Base-by-base conservation (phyloP, 495 filamentous ascomycete genomes). In the Lasiosphaeris hirsuta region DNA sequence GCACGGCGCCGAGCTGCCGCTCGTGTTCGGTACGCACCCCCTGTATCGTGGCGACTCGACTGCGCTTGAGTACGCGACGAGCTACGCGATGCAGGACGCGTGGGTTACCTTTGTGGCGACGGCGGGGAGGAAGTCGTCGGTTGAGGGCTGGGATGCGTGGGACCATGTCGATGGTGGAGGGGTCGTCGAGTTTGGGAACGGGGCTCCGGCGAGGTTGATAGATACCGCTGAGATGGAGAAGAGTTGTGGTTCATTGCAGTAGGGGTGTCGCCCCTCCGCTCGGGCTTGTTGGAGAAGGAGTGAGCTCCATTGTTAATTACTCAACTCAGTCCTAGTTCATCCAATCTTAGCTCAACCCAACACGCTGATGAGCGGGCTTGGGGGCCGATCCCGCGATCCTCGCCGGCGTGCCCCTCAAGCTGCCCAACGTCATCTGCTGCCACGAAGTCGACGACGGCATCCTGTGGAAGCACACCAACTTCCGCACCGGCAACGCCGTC, bases 401-500 rank as follows among this genome's bases (percentile, higher is more conserved):
- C 45, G 78, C 81, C 15, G 88, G 88, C 17, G 74, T 79, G 10
- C 76, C 83, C 1, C 65, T 77, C 0, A 64, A 75, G 4, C 79
- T 84, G 69, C 79, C 81, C 37, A 90, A 90, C 57, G 86, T 86
- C 3, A 76, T 92, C 14, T 90, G 88, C 68, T 78, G 89, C 41
- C 88, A 92, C 63, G 86, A 89, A 54, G 81, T 86, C 59, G 84
- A 87, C 60, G 76, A 75, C 50, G 87, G 87, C 13, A 87, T 90
- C 44, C 82, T 83, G 8, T 90, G 84, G 80, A 92, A 92, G 66
- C 88, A 92, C 70, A 90, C 84, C 33, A 89, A 92, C 64, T 89
- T 83, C 73, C 82, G 87, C 7, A 89, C 87, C 3, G 75, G 77
- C 10, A 79, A 82, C 0, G 83, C 82, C 1, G 81, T 84, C 35